These are phyloP conservation scores for Cyclostephanos tholiformis DNA, from an alignment of 108 stramenopile species.

Conservation along the genomic window DNA sequence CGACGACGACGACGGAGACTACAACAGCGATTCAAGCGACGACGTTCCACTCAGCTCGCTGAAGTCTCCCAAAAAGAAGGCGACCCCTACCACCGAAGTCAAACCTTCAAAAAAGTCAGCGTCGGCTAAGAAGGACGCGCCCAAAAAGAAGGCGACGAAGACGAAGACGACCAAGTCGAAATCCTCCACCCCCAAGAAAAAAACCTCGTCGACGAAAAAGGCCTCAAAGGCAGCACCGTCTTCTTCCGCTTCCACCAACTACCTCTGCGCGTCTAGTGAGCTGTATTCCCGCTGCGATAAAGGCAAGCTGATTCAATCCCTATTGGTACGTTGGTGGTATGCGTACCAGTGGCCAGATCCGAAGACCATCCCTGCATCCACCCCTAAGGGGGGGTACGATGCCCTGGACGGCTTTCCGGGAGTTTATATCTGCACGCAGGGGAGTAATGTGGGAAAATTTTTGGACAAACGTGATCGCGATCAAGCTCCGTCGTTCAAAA, in stretches of 20 bases:
- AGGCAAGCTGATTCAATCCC: slow-evolving; percentile 85
- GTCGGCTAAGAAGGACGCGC: slow-evolving; percentile 41
- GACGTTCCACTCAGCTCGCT: slow-evolving; percentile 71
- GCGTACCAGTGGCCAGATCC: slow-evolving; percentile 88
- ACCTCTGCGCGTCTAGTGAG: slow-evolving; percentile 38
- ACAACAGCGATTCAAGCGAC: slow-evolving; percentile 49
- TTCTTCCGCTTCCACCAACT: slow-evolving; percentile 27
- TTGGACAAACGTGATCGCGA: slow-evolving; percentile 67
- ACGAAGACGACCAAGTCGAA: slow-evolving; percentile 12
- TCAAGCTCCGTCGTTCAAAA: slow-evolving; percentile 67
- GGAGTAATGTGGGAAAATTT: slow-evolving; percentile 78
- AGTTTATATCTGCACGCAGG: slow-evolving; percentile 85
- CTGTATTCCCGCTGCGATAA: slow-evolving; percentile 58
- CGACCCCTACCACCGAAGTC: slow-evolving; percentile 21
- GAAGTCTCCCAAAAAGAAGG: slow-evolving; percentile 46
- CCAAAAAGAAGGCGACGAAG: slow-evolving; percentile 39
- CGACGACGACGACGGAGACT: slow-evolving; percentile 33
- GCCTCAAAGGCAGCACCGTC: slow-evolving; percentile 26
- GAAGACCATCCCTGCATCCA: slow-evolving; percentile 46
- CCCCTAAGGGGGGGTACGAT: slow-evolving; percentile 81
- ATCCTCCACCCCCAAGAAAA: not conserved
- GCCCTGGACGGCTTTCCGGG: slow-evolving; percentile 94
- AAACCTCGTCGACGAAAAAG: slow-evolving; percentile 17
- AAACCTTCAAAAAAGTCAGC: slow-evolving; percentile 38
- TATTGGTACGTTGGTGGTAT: slow-evolving; percentile 97